These are phyloP conservation scores for Schizochytrium sp. DNA, from an alignment of 108 stramenopile genomes.

Conservation along the genomic window DNA sequence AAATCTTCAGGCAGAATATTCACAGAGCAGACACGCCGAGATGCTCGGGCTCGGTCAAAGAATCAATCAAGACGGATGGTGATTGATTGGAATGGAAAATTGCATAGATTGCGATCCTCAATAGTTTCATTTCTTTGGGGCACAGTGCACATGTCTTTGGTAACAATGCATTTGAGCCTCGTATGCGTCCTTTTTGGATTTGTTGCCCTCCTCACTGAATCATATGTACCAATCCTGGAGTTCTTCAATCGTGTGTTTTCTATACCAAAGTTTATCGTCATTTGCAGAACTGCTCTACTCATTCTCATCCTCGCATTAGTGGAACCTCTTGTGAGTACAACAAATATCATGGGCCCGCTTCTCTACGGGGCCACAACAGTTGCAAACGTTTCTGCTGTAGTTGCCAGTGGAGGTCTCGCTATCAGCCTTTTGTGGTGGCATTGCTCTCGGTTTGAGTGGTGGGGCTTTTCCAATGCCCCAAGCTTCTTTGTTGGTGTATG, in stretches of 20 bases:
- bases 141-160: background rate
- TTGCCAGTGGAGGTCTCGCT: background rate
- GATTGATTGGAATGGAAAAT: background rate
- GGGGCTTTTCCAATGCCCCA: background rate
- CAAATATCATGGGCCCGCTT: background rate
- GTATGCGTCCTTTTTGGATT: background rate
- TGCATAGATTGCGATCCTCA: background rate
- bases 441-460: background rate
- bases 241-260: background rate
- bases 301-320: background rate
- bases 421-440: constrained; percentile 41
- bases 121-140: background rate
- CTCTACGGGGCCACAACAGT: background rate
- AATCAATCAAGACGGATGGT: background rate
- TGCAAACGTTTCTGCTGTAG: background rate
- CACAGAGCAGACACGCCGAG: background rate
- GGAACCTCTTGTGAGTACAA: background rate
- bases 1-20: background rate
- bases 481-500: background rate
- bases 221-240: background rate
- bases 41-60: background rate
- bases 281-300: background rate
- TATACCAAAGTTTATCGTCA: background rate
- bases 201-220: background rate
- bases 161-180: background rate